Base-by-base conservation (phyloP, 371 early-diverging fungal genomes). In the Circinella umbellata region DNA sequence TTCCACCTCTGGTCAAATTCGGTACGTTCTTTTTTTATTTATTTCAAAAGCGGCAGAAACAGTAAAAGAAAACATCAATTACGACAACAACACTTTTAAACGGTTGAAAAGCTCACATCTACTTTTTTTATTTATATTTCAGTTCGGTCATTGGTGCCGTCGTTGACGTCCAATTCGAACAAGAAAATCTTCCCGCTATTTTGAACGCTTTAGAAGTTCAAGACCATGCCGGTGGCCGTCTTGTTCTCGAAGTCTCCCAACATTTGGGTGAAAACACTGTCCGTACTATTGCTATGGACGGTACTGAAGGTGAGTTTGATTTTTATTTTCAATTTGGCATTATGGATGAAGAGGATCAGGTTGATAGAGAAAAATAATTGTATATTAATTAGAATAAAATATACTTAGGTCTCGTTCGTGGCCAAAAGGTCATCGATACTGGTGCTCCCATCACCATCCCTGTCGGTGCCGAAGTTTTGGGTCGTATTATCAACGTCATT, bases 401-500 rank as follows among this genome's bases (percentile, higher is more conserved):
- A 62, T 36, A 37, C 37, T 11, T 94, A 83, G 98, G 98, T 91
- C 92, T 98, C 66, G 94, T 95, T 78, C 95, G 98, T 88, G 98
- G 98, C 68, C 98, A 98, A 87, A 86, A 90, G 69, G 98, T 98
- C 66, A 76, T 90, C 68, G 98, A 98, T 85, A 97, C 97, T 51
- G 98, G 98, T 76, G 84, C 91, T 71, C 98, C 98, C 78, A 98
- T 98, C 84, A 89, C 88, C 73, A 91, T 98, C 64, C 98, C 98
- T 54, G 97, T 95, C 77, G 98, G 98, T 72, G 92, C 92, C 77
- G 98, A 95, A 88, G 94, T 94, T 79, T 90, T 97, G 61, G 97
- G 98, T 71, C 96, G 98, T 86, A 98, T 98, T 87, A 94, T 98
- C 87, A 98, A 98, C 93, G 98, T 96, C 73, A 97, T 98, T 83